These are phyloP conservation scores for Aspergillus olivimuriae DNA, from an alignment of 495 filamentous ascomycete genomes.

Conservation along the genomic window DNA sequence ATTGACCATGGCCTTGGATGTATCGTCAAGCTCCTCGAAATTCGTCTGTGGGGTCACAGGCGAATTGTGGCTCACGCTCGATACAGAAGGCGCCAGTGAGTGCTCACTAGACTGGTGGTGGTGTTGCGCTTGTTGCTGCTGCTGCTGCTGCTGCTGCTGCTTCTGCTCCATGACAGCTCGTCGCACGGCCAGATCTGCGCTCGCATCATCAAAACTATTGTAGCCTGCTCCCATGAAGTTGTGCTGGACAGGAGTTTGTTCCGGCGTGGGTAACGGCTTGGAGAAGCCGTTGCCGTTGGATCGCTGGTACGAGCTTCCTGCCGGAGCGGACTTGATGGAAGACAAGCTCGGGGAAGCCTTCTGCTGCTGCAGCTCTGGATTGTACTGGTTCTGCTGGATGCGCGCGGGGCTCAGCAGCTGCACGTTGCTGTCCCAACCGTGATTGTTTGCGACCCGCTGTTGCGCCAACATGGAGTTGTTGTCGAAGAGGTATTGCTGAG, in stretches of 20 bases:
- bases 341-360: constrained; percentile 26
- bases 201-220: constrained; percentile 44
- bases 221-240: constrained; percentile 39
- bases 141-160: constrained; percentile 28
- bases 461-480: constrained; percentile 41
- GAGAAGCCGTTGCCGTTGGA: constrained; percentile 24
- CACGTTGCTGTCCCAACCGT: constrained; percentile 38
- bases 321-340: constrained; percentile 26
- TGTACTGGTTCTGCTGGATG: constrained; percentile 22
- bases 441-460: constrained; percentile 31
- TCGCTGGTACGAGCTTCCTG: constrained; percentile 26
- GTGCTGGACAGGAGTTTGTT: constrained; percentile 39
- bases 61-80: constrained; percentile 49
- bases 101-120: constrained; percentile 31
- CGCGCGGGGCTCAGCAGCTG: constrained; percentile 36
- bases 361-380: constrained; percentile 25
- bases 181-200: constrained; percentile 49
- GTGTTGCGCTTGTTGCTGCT: constrained; percentile 25
- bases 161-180: constrained; percentile 46
- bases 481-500: constrained; percentile 26
- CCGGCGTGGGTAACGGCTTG: constrained; percentile 45
- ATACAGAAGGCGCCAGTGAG: constrained; percentile 49
- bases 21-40: constrained; percentile 47
- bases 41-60: constrained; percentile 52
- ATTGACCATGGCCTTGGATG: constrained; percentile 38